A percentile compares a stretch with the other conserved stretches of the same genome.
Evolutionary conservation across 805 yeast genomes (phyloP).

Genomic region (Ogataea naganishii): DNA sequence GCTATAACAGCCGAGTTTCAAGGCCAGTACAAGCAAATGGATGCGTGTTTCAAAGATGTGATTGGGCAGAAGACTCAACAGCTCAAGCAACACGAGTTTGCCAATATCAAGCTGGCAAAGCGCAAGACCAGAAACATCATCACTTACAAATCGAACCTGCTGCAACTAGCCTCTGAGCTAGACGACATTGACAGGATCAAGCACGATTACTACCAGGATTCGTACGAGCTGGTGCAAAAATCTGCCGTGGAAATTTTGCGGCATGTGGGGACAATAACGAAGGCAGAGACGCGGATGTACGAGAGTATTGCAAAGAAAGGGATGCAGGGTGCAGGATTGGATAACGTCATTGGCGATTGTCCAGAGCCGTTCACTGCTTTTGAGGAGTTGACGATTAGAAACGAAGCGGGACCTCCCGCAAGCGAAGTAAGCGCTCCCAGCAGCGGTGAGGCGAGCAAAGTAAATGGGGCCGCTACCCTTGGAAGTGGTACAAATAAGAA

Average conservation of each 20-base stretch:
- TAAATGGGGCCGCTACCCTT: too few relatives aligned
- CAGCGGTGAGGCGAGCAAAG: too few relatives aligned
- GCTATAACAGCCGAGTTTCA: slow-evolving; percentile 36
- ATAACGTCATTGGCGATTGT: slow-evolving; percentile 51
- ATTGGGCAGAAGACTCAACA: slow-evolving; percentile 42
- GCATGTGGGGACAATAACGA: slow-evolving; percentile 53
- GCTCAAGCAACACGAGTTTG: slow-evolving; percentile 52
- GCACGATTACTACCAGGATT: slow-evolving; percentile 62
- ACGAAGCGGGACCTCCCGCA: too few relatives aligned
- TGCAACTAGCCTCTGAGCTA: slow-evolving; percentile 61
- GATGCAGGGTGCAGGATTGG: slow-evolving; percentile 83
- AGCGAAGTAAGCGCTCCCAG: too few relatives aligned
- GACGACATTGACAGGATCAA: slow-evolving; percentile 74
- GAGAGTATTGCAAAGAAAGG: slow-evolving; percentile 81
- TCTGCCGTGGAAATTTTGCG: slow-evolving; percentile 47
- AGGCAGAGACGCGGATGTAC: slow-evolving; percentile 74
- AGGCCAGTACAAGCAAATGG: slow-evolving; percentile 34
- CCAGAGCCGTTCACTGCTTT: slow-evolving; percentile 55
- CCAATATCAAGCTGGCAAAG: slow-evolving; percentile 49
- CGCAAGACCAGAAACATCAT: slow-evolving; percentile 55
- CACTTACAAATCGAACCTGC: slow-evolving; percentile 58
- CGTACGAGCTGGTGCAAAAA: slow-evolving; percentile 53
- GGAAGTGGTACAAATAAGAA: too few relatives aligned
- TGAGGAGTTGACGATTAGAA: too few relatives aligned
- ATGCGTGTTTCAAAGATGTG: slow-evolving; percentile 42